Evolutionary conservation across 2,329 filamentous ascomycete genomes (phyloP), one percentile per base, ranked within the genome.

Genomic region (Trichoderma gracile): DNA sequence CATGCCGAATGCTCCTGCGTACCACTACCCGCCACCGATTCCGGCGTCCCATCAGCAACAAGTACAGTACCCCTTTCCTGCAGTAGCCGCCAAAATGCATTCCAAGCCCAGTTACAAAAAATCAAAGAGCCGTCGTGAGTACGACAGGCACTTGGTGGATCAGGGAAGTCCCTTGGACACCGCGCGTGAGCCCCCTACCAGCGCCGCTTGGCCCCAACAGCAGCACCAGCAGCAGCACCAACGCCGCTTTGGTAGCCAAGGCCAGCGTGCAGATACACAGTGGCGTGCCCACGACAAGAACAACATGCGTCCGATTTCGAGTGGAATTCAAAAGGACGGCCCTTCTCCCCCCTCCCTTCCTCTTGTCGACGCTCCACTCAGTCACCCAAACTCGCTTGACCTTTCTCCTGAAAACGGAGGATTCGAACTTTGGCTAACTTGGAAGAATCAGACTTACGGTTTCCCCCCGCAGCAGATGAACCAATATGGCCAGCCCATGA

Each of bases 371-470:
- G 50, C 62, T 59, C 45, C 65, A 55, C 30, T 33, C 30, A 57
- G 68, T 40, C 65, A 63, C 67, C 70, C 68, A 64, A 73, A 68
- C 70, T 71, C 72, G 68, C 73, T 85, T 74, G 85, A 91, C 78
- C 78, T 93, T 65, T 88, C 88, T 68, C 89, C 89, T 66, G 85
- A 87, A 73, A 88, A 81, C 74, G 86, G 86, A 73, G 83, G 87
- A 69, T 92, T 89, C 83, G 89, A 93, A 76, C 83, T 85, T 69
- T 83, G 84, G 86, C 89, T 93, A 82, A 92, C 86, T 73, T 78
- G 83, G 71, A 85, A 84, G 79, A 80, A 84, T 74, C 90, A 94
- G 88, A 83, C 80, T 68, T 87, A 83, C 75, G 81, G 80, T 63
- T 89, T 82, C 68, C 78, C 77, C 40, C 83, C 83, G 15, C 75